Conservation (phyloP, 768 basidiomycete genomes). For the Lactifluus subvellereus region DNA sequence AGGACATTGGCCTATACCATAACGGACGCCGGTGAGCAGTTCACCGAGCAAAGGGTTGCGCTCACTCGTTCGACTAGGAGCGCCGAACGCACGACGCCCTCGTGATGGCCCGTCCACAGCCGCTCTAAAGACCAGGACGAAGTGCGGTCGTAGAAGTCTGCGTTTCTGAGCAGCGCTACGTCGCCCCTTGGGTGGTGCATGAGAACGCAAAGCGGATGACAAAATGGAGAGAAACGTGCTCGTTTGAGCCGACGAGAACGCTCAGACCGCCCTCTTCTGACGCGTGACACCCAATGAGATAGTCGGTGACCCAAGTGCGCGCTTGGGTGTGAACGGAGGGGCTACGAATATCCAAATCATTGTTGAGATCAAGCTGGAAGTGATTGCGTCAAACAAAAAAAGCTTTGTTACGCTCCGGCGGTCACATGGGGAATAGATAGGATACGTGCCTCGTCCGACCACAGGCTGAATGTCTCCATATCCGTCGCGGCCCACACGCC, state of each 20-base stretch:
- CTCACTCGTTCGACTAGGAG: constrained; percentile 33
- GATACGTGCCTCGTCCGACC: constrained; percentile 60
- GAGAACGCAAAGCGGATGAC: background rate
- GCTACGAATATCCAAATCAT: constrained; percentile 55
- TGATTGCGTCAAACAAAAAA: background rate
- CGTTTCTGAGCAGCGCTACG: constrained; percentile 29
- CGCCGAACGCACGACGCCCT: constrained; percentile 31
- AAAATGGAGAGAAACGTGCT: constrained; percentile 39
- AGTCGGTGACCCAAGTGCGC: constrained; percentile 73
- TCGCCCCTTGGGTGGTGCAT: constrained; percentile 28
- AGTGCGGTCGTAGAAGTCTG: constrained; percentile 25
- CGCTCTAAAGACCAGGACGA: constrained; percentile 31
- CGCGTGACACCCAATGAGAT: constrained; percentile 52
- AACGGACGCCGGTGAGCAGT: background rate
- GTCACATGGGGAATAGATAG: background rate
- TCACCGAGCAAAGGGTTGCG: background rate
- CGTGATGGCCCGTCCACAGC: constrained; percentile 29
- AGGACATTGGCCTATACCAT: constrained; percentile 30
- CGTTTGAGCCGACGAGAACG: constrained; percentile 69
- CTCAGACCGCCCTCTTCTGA: constrained; percentile 37
- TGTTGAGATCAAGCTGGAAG: constrained; percentile 51
- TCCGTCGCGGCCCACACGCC: constrained; percentile 82
- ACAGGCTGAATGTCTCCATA: constrained; percentile 90
- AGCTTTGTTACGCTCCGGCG: background rate
- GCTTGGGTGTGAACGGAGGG: constrained; percentile 54